phyloP scores from a whole-genome alignment of 2,329 filamentous ascomycete genomes.

The Rugonectria rugulosa region DNA sequence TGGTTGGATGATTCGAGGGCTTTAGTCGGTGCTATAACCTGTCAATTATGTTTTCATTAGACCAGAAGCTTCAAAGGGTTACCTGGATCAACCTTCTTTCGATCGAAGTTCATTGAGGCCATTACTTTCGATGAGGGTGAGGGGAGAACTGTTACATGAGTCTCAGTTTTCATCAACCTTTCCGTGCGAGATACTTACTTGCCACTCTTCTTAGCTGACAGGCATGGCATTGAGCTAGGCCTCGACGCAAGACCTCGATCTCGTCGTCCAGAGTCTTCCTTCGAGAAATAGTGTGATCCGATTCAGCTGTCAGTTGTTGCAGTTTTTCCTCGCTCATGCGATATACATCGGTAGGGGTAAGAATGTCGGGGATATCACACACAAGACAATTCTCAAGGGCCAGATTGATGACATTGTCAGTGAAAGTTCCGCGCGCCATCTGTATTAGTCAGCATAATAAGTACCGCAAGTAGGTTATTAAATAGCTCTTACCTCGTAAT shows the following conservation, averaged over 20 bases:
- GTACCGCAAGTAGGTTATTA: rapidly evolving
- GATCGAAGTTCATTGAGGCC: too few relatives aligned
- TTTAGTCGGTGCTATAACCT: too few relatives aligned
- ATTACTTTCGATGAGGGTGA: conserved; percentile 2
- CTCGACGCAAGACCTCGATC: conserved; percentile 18
- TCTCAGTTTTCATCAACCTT: neutral
- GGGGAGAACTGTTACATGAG: neutral
- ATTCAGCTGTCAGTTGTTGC: conserved; percentile 22
- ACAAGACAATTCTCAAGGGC: conserved; percentile 59
- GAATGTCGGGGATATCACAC: conserved; percentile 47
- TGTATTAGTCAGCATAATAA: conserved; percentile 24
- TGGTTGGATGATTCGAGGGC: too few relatives aligned
- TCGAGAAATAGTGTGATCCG: conserved; percentile 1
- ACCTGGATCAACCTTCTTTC: too few relatives aligned
- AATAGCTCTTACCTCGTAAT: conserved; percentile 49
- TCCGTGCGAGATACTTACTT: neutral
- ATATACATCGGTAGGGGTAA: conserved; percentile 47
- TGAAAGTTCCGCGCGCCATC: conserved; percentile 53
- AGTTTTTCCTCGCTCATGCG: conserved; percentile 21
- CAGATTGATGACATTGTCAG: conserved; percentile 57
- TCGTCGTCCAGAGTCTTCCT: conserved; percentile 21
- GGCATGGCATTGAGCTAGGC: conserved; percentile 12
- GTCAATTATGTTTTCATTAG: too few relatives aligned
- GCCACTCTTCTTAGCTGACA: conserved; percentile 22
- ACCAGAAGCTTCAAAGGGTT: too few relatives aligned